Evolutionary conservation across 768 basidiomycete genomes (phyloP), one percentile per base, ranked within the genome.

Genomic region (Sutorius australiensis): DNA sequence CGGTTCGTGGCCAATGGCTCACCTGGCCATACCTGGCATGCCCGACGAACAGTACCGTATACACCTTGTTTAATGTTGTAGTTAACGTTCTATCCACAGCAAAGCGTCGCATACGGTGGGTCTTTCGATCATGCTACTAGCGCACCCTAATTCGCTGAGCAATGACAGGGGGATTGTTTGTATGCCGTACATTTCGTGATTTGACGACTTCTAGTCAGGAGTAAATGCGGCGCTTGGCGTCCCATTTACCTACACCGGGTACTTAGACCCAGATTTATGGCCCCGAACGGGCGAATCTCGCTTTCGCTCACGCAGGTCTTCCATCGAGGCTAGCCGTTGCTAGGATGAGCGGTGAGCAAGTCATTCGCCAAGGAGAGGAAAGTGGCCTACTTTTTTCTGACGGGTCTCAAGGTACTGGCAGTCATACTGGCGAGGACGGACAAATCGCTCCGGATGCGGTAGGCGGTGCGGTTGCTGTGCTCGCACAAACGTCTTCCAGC

Each of bases 101-200:
- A 13, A 43, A 43, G n/a, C 30, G 6, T 21, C 39, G 3, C n/a
- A 27, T 17, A 40, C 28, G 33, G 56, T 42, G 34, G n/a, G 48
- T 46, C 10, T 30, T 14, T 6, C 24, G 27, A 28, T 16, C 9
- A 32, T 58, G 17, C 5, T 1, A 16, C 9, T 8, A 24, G 36
- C 8, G 28, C 21, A 32, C 44, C 44, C 13, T 6, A 40, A 36
- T 28, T 33, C 38, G 33, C 36, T 24, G 1, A 27, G 32, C 4
- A n/a, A 33, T 27, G 39, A 47, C 27, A 27, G n/a, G 27, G 24
- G 13, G 39, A n/a, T 17, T 10, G 9, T 24, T 30, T 16, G 13
- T 32, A 49, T 65, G 57, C 56, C 57, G 50, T 52, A 54, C 54
- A 40, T 54, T 59, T 37, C 14, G 39, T 17, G 46, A 47, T 48